A percentile compares a stretch with the other conserved stretches of the same genome.
phyloP scores from a whole-genome alignment of 305 asterid species.

The Solanum hybrid region DNA sequence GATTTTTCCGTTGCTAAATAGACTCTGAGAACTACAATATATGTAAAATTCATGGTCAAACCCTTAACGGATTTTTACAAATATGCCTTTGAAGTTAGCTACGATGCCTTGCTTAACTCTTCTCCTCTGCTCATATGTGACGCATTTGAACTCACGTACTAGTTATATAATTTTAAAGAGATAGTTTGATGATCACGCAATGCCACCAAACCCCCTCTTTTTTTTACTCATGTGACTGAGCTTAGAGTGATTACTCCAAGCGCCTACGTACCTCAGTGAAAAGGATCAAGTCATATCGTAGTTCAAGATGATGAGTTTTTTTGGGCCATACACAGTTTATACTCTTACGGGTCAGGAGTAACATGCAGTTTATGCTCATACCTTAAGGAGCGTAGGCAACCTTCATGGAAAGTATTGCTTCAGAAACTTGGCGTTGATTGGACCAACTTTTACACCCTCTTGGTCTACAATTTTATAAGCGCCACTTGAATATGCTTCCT shows the following conservation, averaged over 20 bases:
- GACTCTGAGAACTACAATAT: too few relatives aligned
- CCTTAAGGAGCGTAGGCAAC: neutral
- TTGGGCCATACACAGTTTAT: neutral
- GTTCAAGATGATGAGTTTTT: neutral
- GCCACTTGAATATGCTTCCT: too few relatives aligned
- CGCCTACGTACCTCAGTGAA: neutral
- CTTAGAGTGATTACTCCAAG: neutral
- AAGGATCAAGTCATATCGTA: neutral
- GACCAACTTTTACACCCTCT: too few relatives aligned
- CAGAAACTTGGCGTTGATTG: neutral
- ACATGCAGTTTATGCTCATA: neutral
- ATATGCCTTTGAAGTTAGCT: neutral
- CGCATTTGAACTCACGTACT: neutral
- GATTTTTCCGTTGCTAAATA: too few relatives aligned
- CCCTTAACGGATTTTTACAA: too few relatives aligned
- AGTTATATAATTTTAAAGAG: too few relatives aligned
- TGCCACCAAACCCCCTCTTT: neutral
- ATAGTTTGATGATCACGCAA: neutral
- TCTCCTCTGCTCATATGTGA: neutral
- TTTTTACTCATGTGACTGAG: neutral
- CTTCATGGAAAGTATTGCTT: neutral
- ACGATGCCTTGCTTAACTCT: neutral
- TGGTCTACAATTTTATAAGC: too few relatives aligned
- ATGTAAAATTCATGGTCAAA: too few relatives aligned
- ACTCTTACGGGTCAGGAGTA: neutral